Base-by-base conservation (phyloP, 345 rosid genomes). In the Arabidopsis suecica region DNA sequence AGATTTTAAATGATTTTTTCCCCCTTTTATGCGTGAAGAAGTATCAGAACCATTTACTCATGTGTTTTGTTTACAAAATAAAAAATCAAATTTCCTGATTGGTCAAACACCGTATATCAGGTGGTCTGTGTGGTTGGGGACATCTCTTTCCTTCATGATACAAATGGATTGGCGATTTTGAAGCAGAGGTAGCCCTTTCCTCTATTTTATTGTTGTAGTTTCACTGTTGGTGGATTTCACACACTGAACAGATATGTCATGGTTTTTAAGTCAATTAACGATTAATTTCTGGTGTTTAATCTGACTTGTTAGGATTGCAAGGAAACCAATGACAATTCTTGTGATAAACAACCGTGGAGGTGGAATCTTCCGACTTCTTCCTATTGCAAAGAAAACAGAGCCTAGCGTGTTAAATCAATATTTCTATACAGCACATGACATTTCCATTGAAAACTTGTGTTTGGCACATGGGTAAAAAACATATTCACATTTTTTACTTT, bases 271-370 rank as follows among this genome's bases (percentile, higher is more conserved):
- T 62, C 59, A 69, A 12, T 25, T 77, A 59, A 18, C 1, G 30
- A 16, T 55, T 57, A 6, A 20, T 56, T 30, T 77, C 16, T 65
- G 5, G 30, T 38, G 53, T 32, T 63, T 49, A 57, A 63, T 58
- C 48, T 78, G 74, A 9, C 61, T 68, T 79, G 44, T 16, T 73
- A 93, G 97, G 88, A 73, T 68, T 69, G 56, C 78, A 18, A 84
- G 95, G 80, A 87, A 91, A 80, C 95, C 97, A 14, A 87, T 94
- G 87, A 87, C 88, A n/a, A 78, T 94, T 75, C 72, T 94, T 51
- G 96, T 86, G 86, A 83, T 91, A 84, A 94, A 94, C 85, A 94
- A 94, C 83, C 89, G 81, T 56, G 98, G 98, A 55, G 98, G 98
- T 77, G 98, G 91, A 77, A 94, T 94, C 82, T 94, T 94, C 86